Evolutionary conservation across 2,329 filamentous ascomycete species (phyloP), one percentile per base, ranked within the genome.

Genomic region (Karstenula rhodostoma): DNA sequence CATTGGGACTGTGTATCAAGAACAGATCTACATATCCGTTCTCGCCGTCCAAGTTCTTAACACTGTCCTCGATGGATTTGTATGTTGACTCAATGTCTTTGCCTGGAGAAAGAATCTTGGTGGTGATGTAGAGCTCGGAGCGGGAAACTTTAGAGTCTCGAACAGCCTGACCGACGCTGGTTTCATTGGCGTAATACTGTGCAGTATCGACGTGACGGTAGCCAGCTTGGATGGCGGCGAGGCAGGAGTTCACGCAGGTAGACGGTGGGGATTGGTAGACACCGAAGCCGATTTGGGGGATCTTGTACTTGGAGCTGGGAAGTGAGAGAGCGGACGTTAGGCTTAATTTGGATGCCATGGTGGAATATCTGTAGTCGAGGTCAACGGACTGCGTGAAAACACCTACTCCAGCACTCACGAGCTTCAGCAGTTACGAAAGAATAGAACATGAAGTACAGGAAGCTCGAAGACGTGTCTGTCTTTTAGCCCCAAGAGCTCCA

Each of bases 21-120:
- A 92, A 89, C 46, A 92, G 72, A 77, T 93, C 90, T 4, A 91
- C 86, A 72, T 91, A 91, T 52, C 88, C 88, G 50, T 83, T 72
- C 5, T 82, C 74, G 3, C 77, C 82, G 35, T 64, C 82, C 35
- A 91, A 83, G 74, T 87, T 89, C 66, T 84, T 78, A 35, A 92
- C 86, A 65, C 89, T 91, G 7, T 87, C 85, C 22, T 87, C 68
- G 13, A 86, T 78, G 62, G 83, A 85, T 60, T 85, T 71, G 71
- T 91, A 90, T 7, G 85, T 87, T 25, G 82, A 81, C 7, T 90
- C 86, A 2, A 82, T 77, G 54, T 84, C 84, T 4, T 81, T 82
- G 1, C 79, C 82, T 5, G 85, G 80, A 29, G 77, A 80, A 32
- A 89, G 78, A 58, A 92, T 87, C 78, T 93, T 93, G 59, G 88